These are phyloP conservation scores for Ophiostoma angusticollis DNA, from an alignment of 2,329 filamentous ascomycete genomes.

Conservation along the genomic window DNA sequence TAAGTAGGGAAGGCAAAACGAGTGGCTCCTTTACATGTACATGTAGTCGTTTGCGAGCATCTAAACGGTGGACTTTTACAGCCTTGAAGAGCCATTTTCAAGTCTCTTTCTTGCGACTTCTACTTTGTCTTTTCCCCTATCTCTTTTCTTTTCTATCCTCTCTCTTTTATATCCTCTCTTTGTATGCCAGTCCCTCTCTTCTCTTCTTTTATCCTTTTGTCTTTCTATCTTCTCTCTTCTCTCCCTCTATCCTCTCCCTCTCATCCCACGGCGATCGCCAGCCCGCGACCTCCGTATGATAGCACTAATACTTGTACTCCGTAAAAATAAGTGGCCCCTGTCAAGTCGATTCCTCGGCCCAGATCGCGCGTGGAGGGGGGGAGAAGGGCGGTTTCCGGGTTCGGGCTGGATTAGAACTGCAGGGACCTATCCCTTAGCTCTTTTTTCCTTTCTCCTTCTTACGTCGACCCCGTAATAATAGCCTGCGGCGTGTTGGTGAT, in stretches of 20 bases:
- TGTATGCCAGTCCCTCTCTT: no score
- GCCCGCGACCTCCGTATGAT: background rate
- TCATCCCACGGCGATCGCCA: slow-evolving; percentile 1
- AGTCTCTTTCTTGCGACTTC: no score
- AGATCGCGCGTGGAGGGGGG: no score
- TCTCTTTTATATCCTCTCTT: no score
- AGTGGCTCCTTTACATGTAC: no score
- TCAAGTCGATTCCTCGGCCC: no score
- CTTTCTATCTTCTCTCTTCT: background rate
- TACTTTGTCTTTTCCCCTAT: no score
- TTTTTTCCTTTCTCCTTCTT: background rate
- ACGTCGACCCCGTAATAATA: background rate
- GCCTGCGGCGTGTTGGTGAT: slow-evolving; percentile 3
- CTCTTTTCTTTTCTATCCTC: no score
- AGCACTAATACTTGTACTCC: background rate
- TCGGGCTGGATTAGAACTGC: background rate
- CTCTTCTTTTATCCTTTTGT: background rate
- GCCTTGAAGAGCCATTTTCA: no score
- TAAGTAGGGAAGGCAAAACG: no score
- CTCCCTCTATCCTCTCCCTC: background rate
- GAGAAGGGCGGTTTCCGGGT: slow-evolving; percentile 2
- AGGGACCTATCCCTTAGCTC: background rate
- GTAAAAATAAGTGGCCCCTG: background rate
- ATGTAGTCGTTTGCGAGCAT: no score
- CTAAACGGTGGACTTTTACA: no score